Conservation (phyloP, 164 flowering plant species). For the Pachysandra terminalis region DNA sequence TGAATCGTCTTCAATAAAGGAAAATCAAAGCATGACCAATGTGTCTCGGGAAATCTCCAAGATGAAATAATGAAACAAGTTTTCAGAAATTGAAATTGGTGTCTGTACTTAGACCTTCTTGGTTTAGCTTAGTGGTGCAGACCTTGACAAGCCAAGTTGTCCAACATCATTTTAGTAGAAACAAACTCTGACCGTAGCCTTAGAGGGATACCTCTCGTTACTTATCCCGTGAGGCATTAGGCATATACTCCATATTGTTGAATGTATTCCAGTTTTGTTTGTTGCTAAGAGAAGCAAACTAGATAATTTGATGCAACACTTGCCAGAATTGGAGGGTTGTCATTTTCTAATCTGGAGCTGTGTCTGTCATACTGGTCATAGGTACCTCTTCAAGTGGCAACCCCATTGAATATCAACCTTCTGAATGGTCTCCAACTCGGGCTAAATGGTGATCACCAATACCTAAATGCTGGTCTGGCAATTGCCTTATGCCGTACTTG, state of each 20-base stretch:
- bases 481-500: constrained; percentile 67
- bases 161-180: no score
- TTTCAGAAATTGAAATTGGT: background rate
- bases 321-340: background rate
- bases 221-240: background rate
- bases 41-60: no score
- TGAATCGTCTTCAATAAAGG: background rate
- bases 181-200: no score
- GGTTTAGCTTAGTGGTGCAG: background rate
- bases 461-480: constrained; percentile 88
- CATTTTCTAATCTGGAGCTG: background rate
- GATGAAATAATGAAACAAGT: background rate
- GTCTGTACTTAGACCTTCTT: background rate
- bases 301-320: background rate
- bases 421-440: constrained; percentile 73
- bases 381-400: constrained; percentile 74
- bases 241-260: background rate
- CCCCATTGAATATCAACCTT: constrained; percentile 59
- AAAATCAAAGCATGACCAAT: background rate
- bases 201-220: background rate
- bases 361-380: constrained; percentile 27
- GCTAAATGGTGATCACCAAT: constrained; percentile 91
- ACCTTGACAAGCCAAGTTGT: background rate
- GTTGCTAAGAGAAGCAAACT: background rate
- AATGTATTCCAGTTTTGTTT: background rate